phyloP scores from a whole-genome alignment of 495 filamentous ascomycete species.

The Parathielavia appendiculata region DNA sequence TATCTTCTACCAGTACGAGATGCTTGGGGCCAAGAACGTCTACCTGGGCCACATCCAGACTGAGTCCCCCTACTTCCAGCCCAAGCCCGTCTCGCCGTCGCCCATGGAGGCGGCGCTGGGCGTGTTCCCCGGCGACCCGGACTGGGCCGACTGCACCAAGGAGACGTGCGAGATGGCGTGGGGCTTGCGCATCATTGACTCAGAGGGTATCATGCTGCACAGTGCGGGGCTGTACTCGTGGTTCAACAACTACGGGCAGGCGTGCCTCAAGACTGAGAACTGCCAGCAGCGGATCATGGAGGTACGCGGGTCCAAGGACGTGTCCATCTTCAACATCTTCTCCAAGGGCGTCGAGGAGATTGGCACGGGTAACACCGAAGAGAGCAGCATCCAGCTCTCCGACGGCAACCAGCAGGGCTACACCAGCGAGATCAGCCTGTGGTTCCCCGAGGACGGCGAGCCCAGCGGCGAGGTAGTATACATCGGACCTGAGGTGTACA shows the following conservation, averaged over 20 bases:
- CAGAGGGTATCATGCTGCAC: not conserved
- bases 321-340: not conserved
- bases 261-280: not conserved
- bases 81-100: constrained; percentile 61
- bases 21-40: constrained; percentile 66
- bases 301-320: not conserved
- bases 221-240: not conserved
- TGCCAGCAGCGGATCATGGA: not conserved
- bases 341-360: not conserved
- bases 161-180: not conserved
- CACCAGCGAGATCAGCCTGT: not conserved
- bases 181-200: not conserved
- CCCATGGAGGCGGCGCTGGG: not conserved
- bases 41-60: constrained; percentile 78
- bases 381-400: not conserved
- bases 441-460: not conserved
- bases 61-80: constrained; percentile 84
- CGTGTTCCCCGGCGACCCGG: constrained; percentile 14
- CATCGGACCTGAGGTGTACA: not conserved
- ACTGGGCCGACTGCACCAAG: not conserved
- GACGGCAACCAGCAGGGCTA: too few species aligned
- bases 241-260: not conserved
- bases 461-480: not conserved
- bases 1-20: constrained; percentile 74
- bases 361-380: not conserved